phyloP scores from a whole-genome alignment of 306 rosid species.

The Parietaria judaica region DNA sequence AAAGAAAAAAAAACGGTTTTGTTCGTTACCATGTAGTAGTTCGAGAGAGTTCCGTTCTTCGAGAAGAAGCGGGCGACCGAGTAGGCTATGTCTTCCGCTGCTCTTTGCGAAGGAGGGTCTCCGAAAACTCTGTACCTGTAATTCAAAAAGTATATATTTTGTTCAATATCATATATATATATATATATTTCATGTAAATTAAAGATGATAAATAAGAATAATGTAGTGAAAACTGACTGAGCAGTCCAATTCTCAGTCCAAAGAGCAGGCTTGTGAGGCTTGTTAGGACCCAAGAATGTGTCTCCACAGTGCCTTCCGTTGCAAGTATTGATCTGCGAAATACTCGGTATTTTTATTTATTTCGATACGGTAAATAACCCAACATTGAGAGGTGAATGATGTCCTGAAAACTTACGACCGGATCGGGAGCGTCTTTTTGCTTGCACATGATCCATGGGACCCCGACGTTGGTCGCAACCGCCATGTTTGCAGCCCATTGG shows the following conservation, averaged over 20 bases:
- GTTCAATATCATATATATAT: neutral
- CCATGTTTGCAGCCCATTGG: conserved; percentile 80
- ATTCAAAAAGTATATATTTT: conserved; percentile 11
- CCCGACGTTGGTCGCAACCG: conserved; percentile 31
- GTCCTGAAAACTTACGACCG: conserved; percentile 45
- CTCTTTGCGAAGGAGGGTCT: conserved; percentile 64
- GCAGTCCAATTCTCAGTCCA: conserved; percentile 99
- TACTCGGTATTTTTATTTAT: too few relatives aligned
- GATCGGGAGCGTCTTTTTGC: conserved; percentile 86
- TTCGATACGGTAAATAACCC: too few relatives aligned
- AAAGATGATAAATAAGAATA: neutral
- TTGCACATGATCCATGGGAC: conserved; percentile 99
- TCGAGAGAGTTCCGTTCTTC: conserved; percentile 57
- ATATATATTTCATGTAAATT: too few relatives aligned
- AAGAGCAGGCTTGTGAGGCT: conserved; percentile 61
- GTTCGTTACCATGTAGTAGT: conserved; percentile 76
- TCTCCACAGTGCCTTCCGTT: conserved; percentile 99
- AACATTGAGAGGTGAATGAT: neutral
- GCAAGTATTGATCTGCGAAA: conserved; percentile 71
- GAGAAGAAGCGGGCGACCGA: conserved; percentile 79
- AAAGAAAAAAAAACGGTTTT: too few relatives aligned
- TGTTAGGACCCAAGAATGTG: conserved; percentile 86
- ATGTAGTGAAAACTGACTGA: conserved; percentile 43
- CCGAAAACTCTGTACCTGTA: conserved; percentile 74
- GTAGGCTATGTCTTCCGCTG: conserved; percentile 89